Conservation (phyloP, 306 rosid genomes). For the Rosa multiflora region DNA sequence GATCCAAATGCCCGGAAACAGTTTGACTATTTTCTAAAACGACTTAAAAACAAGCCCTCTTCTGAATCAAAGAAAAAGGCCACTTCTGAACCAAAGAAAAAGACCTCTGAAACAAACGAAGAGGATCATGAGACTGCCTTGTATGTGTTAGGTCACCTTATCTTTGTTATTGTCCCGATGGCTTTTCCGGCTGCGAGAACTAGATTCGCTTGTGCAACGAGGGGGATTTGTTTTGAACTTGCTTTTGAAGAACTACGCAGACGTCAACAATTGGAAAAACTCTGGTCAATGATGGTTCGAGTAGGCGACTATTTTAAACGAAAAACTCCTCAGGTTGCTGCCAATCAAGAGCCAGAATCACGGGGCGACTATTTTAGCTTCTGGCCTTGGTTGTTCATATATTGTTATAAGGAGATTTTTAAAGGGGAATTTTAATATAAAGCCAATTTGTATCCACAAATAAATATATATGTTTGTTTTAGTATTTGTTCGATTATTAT, state of each 20-base stretch:
- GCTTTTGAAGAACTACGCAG: neutral
- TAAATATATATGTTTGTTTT: too few species aligned
- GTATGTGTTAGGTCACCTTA: neutral
- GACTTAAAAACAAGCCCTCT: neutral
- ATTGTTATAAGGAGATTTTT: too few species aligned
- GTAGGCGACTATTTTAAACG: neutral
- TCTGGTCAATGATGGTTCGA: neutral
- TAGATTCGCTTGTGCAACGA: neutral
- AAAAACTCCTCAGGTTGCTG: neutral
- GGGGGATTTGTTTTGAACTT: neutral
- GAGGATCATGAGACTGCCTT: too few species aligned
- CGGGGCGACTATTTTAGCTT: too few species aligned
- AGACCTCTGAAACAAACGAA: too few species aligned
- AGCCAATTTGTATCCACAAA: too few species aligned
- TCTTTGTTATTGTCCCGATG: neutral
- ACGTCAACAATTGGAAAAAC: neutral
- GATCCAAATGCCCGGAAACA: slow-evolving; percentile 67
- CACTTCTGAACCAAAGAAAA: neutral
- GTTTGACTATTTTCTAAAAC: slow-evolving; percentile 35
- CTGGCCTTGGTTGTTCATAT: too few species aligned
- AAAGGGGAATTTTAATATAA: too few species aligned
- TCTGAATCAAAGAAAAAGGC: too few species aligned
- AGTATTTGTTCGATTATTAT: too few species aligned
- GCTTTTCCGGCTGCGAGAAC: neutral
- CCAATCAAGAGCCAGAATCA: neutral